phyloP scores from a whole-genome alignment of 1,139 yeast genomes.

The Pichia sp. region DNA sequence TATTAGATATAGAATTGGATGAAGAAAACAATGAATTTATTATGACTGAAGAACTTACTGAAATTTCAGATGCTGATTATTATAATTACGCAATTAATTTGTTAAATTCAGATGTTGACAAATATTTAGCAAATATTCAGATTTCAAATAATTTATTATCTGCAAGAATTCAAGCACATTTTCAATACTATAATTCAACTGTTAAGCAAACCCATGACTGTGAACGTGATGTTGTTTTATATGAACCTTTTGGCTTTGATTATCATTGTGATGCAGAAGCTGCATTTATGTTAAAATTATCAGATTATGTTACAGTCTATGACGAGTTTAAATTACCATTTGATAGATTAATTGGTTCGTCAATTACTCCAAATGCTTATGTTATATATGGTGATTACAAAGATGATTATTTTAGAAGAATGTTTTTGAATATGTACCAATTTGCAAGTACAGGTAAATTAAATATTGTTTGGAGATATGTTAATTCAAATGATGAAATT shows the following conservation, averaged over 20 bases:
- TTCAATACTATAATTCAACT: slow-evolving; percentile 39
- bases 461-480: slow-evolving; percentile 71
- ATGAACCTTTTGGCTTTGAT: slow-evolving; percentile 27
- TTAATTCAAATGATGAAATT: slow-evolving; percentile 29
- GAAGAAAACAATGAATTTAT: slow-evolving; percentile 27
- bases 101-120: slow-evolving; percentile 24
- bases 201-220: slow-evolving; percentile 20
- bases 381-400: slow-evolving; percentile 50
- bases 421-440: slow-evolving; percentile 53
- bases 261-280: slow-evolving; percentile 59
- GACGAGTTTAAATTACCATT: slow-evolving; percentile 32
- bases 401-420: slow-evolving; percentile 43
- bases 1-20: slow-evolving; percentile 30
- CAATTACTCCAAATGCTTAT: slow-evolving; percentile 24
- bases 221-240: slow-evolving; percentile 14
- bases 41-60: slow-evolving; percentile 27
- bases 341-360: slow-evolving; percentile 55
- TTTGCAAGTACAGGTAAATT: slow-evolving; percentile 63
- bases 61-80: slow-evolving; percentile 34
- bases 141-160: slow-evolving; percentile 48
- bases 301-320: slow-evolving; percentile 14
- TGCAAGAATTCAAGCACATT: slow-evolving; percentile 64
- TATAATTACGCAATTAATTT: slow-evolving; percentile 34
- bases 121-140: slow-evolving; percentile 42
- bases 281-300: slow-evolving; percentile 60